phyloP scores from a whole-genome alignment of 192 early-diverging fungal species.

The Backusella tarrabulga region DNA sequence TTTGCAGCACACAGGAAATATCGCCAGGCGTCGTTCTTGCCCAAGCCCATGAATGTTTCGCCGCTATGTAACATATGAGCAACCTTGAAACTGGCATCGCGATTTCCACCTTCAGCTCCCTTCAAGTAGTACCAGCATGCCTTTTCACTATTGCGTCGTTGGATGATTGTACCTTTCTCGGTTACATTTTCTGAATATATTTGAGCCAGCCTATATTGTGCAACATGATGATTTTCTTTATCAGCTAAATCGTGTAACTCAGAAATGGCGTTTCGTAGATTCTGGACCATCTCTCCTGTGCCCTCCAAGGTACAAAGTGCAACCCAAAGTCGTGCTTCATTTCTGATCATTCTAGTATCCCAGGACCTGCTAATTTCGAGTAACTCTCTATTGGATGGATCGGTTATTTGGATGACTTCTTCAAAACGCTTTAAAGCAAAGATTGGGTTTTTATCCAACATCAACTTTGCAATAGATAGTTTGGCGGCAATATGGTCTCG shows the following conservation, averaged over 20 bases:
- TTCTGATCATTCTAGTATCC: background rate
- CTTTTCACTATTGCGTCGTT: background rate
- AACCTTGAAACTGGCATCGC: background rate
- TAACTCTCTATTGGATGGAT: too few species aligned
- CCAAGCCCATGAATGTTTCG: background rate
- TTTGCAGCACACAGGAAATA: background rate
- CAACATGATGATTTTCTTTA: background rate
- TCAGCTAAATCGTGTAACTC: background rate
- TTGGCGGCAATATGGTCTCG: background rate
- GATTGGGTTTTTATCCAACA: background rate
- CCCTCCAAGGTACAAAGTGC: background rate
- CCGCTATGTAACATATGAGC: background rate
- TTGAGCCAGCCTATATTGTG: background rate
- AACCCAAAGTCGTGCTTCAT: background rate
- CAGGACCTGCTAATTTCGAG: background rate
- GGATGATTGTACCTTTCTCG: background rate
- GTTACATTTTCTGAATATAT: background rate
- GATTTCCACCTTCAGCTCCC: background rate
- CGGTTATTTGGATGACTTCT: background rate
- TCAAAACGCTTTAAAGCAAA: background rate
- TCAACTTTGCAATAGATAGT: background rate
- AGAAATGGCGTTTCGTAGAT: background rate
- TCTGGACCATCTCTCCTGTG: background rate
- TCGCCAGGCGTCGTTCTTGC: background rate
- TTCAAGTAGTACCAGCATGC: background rate